Percentiles rank a stretch among this genome's conserved stretches.
phyloP scores from a whole-genome alignment of 2,329 filamentous ascomycete species.

The Ophiocordyceps robertsii region DNA sequence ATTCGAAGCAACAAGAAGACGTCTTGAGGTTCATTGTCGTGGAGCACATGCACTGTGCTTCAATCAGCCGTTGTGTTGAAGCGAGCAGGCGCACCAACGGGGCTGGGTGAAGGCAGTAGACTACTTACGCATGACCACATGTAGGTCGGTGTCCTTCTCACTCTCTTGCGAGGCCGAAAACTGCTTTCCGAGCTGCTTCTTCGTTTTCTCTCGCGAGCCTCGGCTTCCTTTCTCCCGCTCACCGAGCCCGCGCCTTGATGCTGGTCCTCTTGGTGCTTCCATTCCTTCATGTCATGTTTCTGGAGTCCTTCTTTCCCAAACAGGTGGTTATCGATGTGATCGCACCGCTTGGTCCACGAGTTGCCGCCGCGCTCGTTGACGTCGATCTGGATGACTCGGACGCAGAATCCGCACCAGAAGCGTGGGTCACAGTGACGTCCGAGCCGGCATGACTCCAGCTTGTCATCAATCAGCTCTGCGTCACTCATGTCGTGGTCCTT shows the following conservation, averaged over 20 bases:
- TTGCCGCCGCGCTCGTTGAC: conserved; percentile 23
- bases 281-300: conserved; percentile 37
- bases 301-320: conserved; percentile 30
- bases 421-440: conserved; percentile 48
- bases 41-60: conserved; percentile 9
- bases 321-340: conserved; percentile 69
- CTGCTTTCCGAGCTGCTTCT: conserved; percentile 1
- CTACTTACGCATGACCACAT: conserved; percentile 19
- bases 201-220: conserved; percentile 3
- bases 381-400: conserved; percentile 37
- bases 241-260: background rate
- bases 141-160: conserved; percentile 5
- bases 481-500: conserved; percentile 30
- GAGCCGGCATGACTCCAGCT: conserved; percentile 41
- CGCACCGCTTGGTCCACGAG: conserved; percentile 41
- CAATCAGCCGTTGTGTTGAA: no score
- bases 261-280: conserved; percentile 28
- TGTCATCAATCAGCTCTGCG: conserved; percentile 20
- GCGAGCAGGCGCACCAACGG: no score
- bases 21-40: conserved; percentile 4
- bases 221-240: background rate
- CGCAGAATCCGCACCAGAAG: conserved; percentile 87
- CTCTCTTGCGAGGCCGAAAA: conserved; percentile 3
- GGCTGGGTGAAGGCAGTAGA: no score
- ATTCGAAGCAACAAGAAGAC: conserved; percentile 3